These are phyloP conservation scores for Balakata baccata DNA, from an alignment of 345 rosid species.

Conservation along the genomic window DNA sequence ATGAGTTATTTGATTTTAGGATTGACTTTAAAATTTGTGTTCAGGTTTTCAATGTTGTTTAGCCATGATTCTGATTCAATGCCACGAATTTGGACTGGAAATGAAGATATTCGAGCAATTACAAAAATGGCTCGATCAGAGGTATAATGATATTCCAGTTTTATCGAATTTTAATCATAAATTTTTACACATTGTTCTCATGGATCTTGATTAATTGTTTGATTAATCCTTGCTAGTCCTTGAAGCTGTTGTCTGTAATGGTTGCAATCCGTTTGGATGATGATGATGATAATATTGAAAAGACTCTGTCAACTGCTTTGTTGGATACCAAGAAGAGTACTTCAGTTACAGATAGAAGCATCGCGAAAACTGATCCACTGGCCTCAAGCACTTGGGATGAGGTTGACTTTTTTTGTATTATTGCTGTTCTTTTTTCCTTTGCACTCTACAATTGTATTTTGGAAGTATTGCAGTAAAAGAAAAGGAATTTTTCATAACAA, in stretches of 20 bases:
- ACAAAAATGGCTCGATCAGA: conserved; percentile 86
- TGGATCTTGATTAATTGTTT: conserved; percentile 20
- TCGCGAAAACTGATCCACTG: conserved; percentile 60
- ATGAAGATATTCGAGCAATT: conserved; percentile 93
- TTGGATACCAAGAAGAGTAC: conserved; percentile 43
- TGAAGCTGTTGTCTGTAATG: conserved; percentile 88
- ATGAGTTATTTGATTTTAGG: conserved; percentile 15
- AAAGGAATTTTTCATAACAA: neutral
- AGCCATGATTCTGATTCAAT: conserved; percentile 96
- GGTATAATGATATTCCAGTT: conserved; percentile 41
- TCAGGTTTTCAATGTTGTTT: conserved; percentile 83
- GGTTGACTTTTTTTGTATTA: conserved; percentile 40
- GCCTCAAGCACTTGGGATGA: conserved; percentile 96
- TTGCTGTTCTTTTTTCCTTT: neutral
- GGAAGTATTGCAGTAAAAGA: neutral
- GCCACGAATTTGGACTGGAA: conserved; percentile 99
- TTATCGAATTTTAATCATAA: conserved; percentile 1
- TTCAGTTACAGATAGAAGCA: conserved; percentile 48
- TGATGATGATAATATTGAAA: conserved; percentile 68
- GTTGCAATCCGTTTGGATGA: conserved; percentile 76
- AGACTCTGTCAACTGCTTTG: conserved; percentile 52
- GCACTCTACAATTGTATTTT: neutral
- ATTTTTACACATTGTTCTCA: neutral
- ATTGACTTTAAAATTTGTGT: conserved; percentile 22
- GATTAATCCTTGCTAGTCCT: conserved; percentile 51